phyloP scores from a whole-genome alignment of 2,329 filamentous ascomycete genomes.

The Aureobasidium sp. region DNA sequence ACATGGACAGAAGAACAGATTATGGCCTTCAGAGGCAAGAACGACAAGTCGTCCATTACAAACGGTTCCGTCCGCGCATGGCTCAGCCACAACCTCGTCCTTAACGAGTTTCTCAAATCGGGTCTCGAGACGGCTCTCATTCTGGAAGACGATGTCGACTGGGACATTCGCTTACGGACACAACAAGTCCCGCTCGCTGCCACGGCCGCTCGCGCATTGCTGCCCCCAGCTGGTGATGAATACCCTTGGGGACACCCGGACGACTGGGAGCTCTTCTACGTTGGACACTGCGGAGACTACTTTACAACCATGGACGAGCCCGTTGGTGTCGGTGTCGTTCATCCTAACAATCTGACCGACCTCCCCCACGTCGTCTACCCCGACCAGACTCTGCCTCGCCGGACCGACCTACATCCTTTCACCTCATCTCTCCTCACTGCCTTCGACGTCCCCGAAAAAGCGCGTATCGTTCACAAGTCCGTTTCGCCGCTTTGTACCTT shows the following conservation, averaged over 20 bases:
- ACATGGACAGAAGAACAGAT: conserved; percentile 33
- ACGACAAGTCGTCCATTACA: conserved; percentile 28
- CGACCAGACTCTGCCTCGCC: conserved; percentile 33
- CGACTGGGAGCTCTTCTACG: conserved; percentile 35
- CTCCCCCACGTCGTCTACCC: conserved; percentile 28
- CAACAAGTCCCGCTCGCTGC: conserved; percentile 36
- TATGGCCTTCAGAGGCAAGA: conserved; percentile 22
- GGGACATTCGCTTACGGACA: conserved; percentile 39
- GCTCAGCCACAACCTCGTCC: conserved; percentile 35
- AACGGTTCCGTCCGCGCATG: conserved; percentile 35
- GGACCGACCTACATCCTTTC: conserved; percentile 31
- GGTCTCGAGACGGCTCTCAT: conserved; percentile 37
- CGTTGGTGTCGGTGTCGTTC: conserved; percentile 18
- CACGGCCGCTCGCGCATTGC: conserved; percentile 32
- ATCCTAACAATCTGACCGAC: conserved; percentile 23
- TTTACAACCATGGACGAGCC: conserved; percentile 20
- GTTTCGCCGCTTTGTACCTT: conserved; percentile 41
- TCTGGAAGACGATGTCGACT: conserved; percentile 42
- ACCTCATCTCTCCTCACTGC: conserved; percentile 32
- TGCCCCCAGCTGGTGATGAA: conserved; percentile 10
- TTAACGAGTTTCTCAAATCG: conserved; percentile 37
- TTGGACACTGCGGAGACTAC: conserved; percentile 38
- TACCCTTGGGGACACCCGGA: conserved; percentile 35
- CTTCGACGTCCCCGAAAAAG: conserved; percentile 32
- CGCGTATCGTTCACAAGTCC: conserved; percentile 35